Base-by-base conservation (phyloP, 805 yeast species). In the Vanderwaltozyma verrucispora region DNA sequence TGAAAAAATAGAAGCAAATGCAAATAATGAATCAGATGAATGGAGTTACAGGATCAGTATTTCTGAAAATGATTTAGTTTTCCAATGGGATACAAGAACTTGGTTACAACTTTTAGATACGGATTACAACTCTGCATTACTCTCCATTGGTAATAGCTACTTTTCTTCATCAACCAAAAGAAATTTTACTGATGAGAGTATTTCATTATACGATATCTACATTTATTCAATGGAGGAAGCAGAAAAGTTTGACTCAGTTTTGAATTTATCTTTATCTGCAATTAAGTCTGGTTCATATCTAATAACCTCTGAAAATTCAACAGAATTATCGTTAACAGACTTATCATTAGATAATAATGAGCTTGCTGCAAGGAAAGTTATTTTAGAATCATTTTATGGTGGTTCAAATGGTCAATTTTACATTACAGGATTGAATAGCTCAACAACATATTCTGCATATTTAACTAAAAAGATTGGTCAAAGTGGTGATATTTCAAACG, bases 261-360 rank as follows among this genome's bases (percentile, higher is more conserved):
- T 80, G 35, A 66, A 69, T 34, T 61, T 62, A 42, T 78, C 89
- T 34, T 74, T 83, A 71, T 81, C 92, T 59, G 95, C 94, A 0
- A 61, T 84, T 7, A 58, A 68, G 33, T 67, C 67, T 35, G 81
- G 78, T 3, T 75, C 73, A 14, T 50, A 51, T 37, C 21, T 56
- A 17, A 51, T 49, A 8, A 41, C 56, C 3, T 58, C 63, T 3
- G 64, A 61, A 0, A 32, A 40, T n/a, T 32, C 39, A 21, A 28
- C 36, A 9, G 13, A 16, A n/a, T 15, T 21, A 13, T 7, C 27
- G 4, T 8, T 24, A 24, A 8, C n/a, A 10, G 27, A 24, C 13
- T 24, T 24, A 11, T 25, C 40, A 13, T 24, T 53, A 23, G 47
- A 45, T 15, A 43, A 43, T 24, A 38, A 43, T 8, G 40, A 34